Conservation (phyloP, 768 basidiomycete genomes). For the Mycena latifolia region DNA sequence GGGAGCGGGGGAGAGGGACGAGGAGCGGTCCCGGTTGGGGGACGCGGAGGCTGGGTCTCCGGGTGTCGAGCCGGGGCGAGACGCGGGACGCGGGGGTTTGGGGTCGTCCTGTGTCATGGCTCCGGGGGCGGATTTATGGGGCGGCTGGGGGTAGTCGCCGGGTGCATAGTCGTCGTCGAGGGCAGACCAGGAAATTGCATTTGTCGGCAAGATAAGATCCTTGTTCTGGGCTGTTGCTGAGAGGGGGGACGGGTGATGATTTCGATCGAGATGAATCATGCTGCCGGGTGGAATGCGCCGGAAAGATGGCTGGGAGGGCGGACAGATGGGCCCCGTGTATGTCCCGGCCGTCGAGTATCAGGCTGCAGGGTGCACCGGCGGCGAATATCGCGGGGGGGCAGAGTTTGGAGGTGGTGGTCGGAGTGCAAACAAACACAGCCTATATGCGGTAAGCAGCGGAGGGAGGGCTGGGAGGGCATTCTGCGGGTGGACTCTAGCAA, state of each 20-base stretch:
- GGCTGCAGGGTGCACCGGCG: not conserved
- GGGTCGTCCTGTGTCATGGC: conserved; percentile 41
- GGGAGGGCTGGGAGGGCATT: not conserved
- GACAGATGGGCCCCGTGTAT: not conserved
- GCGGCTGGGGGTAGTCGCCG: conserved; percentile 7
- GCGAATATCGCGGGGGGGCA: not conserved
- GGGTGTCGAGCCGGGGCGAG: conserved; percentile 38
- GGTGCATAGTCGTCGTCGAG: conserved; percentile 36
- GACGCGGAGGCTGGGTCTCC: conserved; percentile 45
- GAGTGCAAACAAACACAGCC: conserved; percentile 18
- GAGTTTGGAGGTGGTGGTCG: not conserved
- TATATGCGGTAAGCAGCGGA: conserved; percentile 28
- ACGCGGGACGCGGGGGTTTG: conserved; percentile 33
- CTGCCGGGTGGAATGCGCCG: not conserved
- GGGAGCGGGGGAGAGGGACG: conserved; percentile 70
- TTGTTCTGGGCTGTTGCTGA: conserved; percentile 51
- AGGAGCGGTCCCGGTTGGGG: conserved; percentile 59
- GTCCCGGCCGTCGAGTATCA: not conserved
- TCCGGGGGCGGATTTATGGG: conserved; percentile 3
- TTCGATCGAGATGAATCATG: conserved; percentile 70
- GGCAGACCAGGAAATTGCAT: conserved; percentile 49
- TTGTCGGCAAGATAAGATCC: conserved; percentile 56
- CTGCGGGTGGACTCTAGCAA: not conserved
- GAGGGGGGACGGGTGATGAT: conserved; percentile 52
- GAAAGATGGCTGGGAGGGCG: not conserved